Evolutionary conservation across 2,329 filamentous ascomycete genomes (phyloP).

Genomic region (Colletotrichum sp.): DNA sequence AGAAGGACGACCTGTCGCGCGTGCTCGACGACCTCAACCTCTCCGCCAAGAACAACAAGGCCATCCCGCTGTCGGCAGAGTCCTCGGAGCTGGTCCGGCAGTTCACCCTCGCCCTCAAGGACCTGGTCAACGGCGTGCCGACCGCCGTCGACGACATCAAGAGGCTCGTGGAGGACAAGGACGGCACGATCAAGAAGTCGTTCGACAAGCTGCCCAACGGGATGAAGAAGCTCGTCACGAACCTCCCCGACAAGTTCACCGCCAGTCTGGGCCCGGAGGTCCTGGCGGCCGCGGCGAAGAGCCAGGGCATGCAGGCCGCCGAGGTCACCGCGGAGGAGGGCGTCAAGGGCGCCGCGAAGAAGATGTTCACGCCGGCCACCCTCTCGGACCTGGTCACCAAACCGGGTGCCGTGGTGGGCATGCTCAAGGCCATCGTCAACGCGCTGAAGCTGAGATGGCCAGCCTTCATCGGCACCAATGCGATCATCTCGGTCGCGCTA

Average conservation of each 20-base stretch:
- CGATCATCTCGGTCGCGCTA: conserved; percentile 82
- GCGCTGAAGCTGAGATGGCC: conserved; percentile 89
- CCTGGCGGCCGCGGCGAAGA: conserved; percentile 78
- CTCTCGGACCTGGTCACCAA: conserved; percentile 83
- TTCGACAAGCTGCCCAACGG: conserved; percentile 76
- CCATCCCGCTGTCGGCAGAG: conserved; percentile 83
- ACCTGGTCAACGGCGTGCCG: conserved; percentile 89
- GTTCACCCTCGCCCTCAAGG: conserved; percentile 91
- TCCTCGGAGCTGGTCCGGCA: conserved; percentile 80
- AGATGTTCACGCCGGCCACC: conserved; percentile 72
- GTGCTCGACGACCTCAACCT: conserved; percentile 87
- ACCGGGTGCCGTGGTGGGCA: conserved; percentile 81
- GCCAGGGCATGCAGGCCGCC: conserved; percentile 67
- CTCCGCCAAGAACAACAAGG: conserved; percentile 82
- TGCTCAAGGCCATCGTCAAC: conserved; percentile 89
- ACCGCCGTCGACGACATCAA: conserved; percentile 92
- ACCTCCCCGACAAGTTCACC: conserved; percentile 82
- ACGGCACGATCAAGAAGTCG: conserved; percentile 62
- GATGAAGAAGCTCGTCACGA: conserved; percentile 85
- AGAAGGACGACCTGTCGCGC: conserved; percentile 75
- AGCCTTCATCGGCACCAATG: conserved; percentile 86
- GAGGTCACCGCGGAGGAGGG: conserved; percentile 49
- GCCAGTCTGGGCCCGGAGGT: conserved; percentile 80
- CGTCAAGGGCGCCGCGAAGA: conserved; percentile 65
- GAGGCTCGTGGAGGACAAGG: conserved; percentile 63